Evolutionary conservation across 208 protist genomes (phyloP).

Genomic region (Acanthamoeba lenticulata): DNA sequence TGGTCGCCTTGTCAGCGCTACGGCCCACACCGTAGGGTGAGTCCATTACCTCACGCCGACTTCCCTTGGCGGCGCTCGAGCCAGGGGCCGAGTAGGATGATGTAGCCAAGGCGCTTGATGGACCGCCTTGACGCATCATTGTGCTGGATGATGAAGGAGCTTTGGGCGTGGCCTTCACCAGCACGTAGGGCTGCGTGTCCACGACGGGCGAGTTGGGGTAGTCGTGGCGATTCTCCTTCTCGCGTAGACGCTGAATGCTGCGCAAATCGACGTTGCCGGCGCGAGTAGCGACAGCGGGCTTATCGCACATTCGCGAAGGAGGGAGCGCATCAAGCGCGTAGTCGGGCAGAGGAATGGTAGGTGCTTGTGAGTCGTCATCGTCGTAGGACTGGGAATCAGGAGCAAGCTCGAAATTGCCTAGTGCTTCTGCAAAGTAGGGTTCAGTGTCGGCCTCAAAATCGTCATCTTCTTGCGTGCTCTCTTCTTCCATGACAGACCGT

Average conservation of each 20-base stretch:
- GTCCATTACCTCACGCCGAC: neutral
- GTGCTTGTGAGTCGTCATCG: neutral
- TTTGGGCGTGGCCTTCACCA: constrained; percentile 27
- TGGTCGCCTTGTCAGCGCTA: neutral
- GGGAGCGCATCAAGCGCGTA: too few relatives aligned
- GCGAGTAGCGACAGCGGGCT: neutral
- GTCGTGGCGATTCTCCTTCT: constrained; percentile 28
- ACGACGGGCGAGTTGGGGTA: neutral
- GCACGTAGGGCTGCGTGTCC: constrained; percentile 6
- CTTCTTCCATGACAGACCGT: neutral
- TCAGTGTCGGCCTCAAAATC: constrained; percentile 19
- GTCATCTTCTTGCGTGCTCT: constrained; percentile 12
- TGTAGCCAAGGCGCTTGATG: neutral
- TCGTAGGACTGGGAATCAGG: neutral
- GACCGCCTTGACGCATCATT: too few relatives aligned
- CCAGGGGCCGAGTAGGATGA: too few relatives aligned
- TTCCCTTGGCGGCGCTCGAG: neutral
- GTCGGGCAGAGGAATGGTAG: too few relatives aligned
- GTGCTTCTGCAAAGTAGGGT: neutral
- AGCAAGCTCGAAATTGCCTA: neutral
- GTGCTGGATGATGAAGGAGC: neutral
- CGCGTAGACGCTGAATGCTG: neutral
- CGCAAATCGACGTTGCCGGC: neutral
- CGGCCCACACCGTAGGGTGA: neutral
- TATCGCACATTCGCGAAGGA: neutral